These are phyloP conservation scores for Aplosporella prunicola DNA, from an alignment of 2,329 filamentous ascomycete species.

Conservation along the genomic window DNA sequence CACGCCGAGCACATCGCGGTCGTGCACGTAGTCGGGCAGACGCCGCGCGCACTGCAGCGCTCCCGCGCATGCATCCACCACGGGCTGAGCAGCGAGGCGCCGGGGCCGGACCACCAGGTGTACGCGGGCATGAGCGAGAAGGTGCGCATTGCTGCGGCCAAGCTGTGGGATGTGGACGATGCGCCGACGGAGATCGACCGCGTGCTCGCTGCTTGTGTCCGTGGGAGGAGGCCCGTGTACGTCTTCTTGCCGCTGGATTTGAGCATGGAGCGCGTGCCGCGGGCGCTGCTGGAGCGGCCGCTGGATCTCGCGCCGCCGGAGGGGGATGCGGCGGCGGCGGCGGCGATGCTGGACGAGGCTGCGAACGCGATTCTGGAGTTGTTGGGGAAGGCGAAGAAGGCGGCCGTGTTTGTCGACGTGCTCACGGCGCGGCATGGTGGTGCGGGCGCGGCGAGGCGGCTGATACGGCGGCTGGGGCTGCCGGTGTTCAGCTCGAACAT, in stretches of 20 bases:
- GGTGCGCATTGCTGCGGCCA: constrained; percentile 31
- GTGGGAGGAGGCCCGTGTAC: constrained; percentile 37
- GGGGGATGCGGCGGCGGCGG: constrained; percentile 18
- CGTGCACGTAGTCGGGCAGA: constrained; percentile 39
- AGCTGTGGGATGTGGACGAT: constrained; percentile 30
- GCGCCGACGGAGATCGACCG: constrained; percentile 35
- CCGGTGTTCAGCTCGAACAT: constrained; percentile 33
- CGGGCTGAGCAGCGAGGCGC: constrained; percentile 29
- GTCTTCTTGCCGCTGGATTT: constrained; percentile 37
- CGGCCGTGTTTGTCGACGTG: constrained; percentile 31
- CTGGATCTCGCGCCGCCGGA: constrained; percentile 26
- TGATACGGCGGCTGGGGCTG: constrained; percentile 27
- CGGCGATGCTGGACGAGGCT: no score
- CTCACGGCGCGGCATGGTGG: constrained; percentile 31
- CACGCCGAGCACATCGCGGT: constrained; percentile 36
- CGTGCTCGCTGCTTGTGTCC: constrained; percentile 8
- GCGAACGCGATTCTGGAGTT: constrained; percentile 25
- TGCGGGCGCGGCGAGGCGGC: constrained; percentile 21
- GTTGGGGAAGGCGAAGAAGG: constrained; percentile 26
- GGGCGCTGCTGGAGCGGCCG: constrained; percentile 25
- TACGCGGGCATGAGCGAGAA: constrained; percentile 32
- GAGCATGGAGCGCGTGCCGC: constrained; percentile 27
- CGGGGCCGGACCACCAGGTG: constrained; percentile 34
- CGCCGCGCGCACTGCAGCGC: constrained; percentile 32
- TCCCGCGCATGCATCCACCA: constrained; percentile 38